These are phyloP conservation scores for Stentor coeruleus DNA, from an alignment of 73 alveolate species.

Conservation along the genomic window DNA sequence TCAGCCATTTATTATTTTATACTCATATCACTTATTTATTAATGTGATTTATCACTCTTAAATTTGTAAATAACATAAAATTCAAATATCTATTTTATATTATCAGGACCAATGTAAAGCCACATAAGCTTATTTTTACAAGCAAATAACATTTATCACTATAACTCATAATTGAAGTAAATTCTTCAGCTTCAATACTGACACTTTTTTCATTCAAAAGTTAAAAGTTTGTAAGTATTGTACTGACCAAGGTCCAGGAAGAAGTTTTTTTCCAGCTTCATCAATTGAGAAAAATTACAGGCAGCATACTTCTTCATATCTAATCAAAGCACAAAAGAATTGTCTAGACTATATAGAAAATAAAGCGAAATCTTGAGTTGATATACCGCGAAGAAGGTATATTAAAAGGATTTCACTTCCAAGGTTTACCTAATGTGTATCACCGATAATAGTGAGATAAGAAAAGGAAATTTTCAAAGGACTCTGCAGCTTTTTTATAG, in stretches of 20 bases:
- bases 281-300: background rate
- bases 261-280: background rate
- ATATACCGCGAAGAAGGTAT: background rate
- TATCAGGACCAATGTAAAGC: background rate
- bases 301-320: background rate
- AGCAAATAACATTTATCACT: background rate
- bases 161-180: background rate
- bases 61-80: too few relatives aligned
- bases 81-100: too few relatives aligned
- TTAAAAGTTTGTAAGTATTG: background rate
- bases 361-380: background rate
- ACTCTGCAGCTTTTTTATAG: background rate
- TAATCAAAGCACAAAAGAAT: background rate
- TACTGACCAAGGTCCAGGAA: background rate
- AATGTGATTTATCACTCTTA: too few relatives aligned
- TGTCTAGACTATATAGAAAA: background rate
- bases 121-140: background rate
- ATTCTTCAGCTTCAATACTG: background rate
- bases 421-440: background rate
- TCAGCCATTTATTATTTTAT: too few relatives aligned
- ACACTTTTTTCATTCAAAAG: background rate
- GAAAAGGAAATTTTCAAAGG: background rate
- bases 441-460: background rate
- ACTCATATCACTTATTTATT: too few relatives aligned
- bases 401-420: background rate